Conservation (phyloP, 345 rosid genomes). For the Physaria fendleri region DNA sequence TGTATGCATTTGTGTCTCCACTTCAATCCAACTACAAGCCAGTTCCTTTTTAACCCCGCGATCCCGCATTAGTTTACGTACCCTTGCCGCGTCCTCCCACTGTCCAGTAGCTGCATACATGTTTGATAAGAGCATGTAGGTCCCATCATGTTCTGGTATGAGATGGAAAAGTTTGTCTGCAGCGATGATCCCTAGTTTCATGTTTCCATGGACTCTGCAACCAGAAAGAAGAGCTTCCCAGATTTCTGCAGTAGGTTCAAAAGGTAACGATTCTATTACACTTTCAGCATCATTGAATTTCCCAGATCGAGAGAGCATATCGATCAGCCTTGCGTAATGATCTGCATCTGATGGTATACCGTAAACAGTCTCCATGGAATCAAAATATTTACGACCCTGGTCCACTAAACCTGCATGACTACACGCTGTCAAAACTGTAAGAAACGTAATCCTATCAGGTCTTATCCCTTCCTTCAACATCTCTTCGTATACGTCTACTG, state of each 20-base stretch:
- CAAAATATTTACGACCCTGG: slow-evolving; percentile 24
- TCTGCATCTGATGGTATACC: slow-evolving; percentile 27
- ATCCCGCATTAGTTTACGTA: slow-evolving; percentile 32
- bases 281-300: slow-evolving; percentile 29
- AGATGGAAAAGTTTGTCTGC: slow-evolving; percentile 29
- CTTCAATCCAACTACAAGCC: slow-evolving; percentile 34
- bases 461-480: slow-evolving; percentile 32
- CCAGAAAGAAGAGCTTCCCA: slow-evolving; percentile 38
- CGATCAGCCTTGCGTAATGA: slow-evolving; percentile 33
- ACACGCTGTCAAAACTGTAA: slow-evolving; percentile 33
- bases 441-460: slow-evolving; percentile 33
- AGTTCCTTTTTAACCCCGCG: slow-evolving; percentile 35
- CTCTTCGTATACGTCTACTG: slow-evolving; percentile 29
- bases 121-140: slow-evolving; percentile 33
- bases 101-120: slow-evolving; percentile 28
- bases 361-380: slow-evolving; percentile 24
- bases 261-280: slow-evolving; percentile 25
- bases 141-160: slow-evolving; percentile 36
- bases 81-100: slow-evolving; percentile 32
- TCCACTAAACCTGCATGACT: slow-evolving; percentile 36
- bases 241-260: slow-evolving; percentile 26
- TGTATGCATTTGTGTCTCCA: slow-evolving; percentile 23
- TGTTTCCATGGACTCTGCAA: slow-evolving; percentile 36
- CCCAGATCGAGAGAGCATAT: slow-evolving; percentile 33
- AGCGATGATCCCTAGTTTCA: slow-evolving; percentile 34